Base-by-base conservation (phyloP, 805 yeast species). In the Saccharomyces kudriavzevii region DNA sequence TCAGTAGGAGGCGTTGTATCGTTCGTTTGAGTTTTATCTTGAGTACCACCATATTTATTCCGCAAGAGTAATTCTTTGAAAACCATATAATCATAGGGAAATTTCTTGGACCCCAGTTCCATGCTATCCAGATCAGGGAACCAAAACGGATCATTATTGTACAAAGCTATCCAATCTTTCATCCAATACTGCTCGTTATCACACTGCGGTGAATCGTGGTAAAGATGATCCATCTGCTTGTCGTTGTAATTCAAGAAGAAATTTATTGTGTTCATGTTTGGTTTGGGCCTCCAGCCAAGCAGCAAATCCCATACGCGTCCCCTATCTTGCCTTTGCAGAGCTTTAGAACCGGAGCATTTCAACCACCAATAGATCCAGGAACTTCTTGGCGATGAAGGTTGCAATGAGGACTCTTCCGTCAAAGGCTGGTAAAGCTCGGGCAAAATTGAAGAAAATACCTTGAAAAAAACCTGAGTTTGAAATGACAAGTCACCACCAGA, bases 331-430 rank as follows among this genome's bases (percentile, higher is more conserved):
- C 86, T 78, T 47, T 90, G 84, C 80, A 95, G 82, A 5, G 85
- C 89, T 69, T 87, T 87, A 13, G 94, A 81, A 22, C 97, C 97
- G 64, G 88, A 81, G 77, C 87, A 91, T 65, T 89, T 89, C 58
- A 91, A 74, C 97, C 97, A 91, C 96, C 96, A 91, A 43, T 89
- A 77, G 26, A 90, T 74, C 97, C 97, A 91, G 60, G 88, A 94
- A 57, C 86, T 89, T 55, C 81, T 76, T 46, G 77, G 75, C 17
- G 72, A 60, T 53, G 74, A 75, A 45, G 81, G 77, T 58, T 82
- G 82, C 48, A 87, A 69, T 26, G 87, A 78, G 55, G 86, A 90
- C 61, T 91, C 97, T 62, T 89, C 96, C 40, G 82, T 83, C 57
- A 91, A 80, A 56, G 82, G 87, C 55, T 78, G 80, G 49, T 87